Percentiles rank a stretch among this genome's conserved stretches.
phyloP scores from a whole-genome alignment of 2,329 filamentous ascomycete species.

The Neurospora sp. region DNA sequence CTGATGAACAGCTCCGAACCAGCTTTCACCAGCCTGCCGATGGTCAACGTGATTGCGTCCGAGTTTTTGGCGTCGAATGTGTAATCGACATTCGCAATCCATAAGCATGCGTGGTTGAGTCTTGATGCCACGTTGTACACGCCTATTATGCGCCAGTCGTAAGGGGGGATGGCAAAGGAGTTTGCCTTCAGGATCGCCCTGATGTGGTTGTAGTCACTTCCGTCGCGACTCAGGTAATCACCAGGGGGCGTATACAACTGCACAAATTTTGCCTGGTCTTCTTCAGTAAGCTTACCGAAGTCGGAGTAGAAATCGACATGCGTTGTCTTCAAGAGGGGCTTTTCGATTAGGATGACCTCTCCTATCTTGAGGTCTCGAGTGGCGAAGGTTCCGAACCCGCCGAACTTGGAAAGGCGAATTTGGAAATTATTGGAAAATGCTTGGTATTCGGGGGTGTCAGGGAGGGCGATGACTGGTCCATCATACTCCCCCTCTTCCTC shows the following conservation, averaged over 20 bases:
- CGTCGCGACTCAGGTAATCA: background rate
- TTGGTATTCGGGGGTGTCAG: background rate
- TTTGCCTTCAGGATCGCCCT: slow-evolving; percentile 36
- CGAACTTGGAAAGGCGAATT: slow-evolving; percentile 29
- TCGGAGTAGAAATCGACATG: slow-evolving; percentile 22
- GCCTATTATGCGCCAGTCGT: background rate
- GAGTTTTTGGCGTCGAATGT: slow-evolving; percentile 23
- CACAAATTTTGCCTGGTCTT: slow-evolving; percentile 24
- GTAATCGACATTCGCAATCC: slow-evolving; percentile 34
- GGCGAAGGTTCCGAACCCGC: slow-evolving; percentile 40
- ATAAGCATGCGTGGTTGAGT: slow-evolving; percentile 48
- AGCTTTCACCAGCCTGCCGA: slow-evolving; percentile 24
- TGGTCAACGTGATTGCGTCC: slow-evolving; percentile 31
- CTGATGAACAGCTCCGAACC: slow-evolving; percentile 43
- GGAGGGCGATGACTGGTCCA: background rate
- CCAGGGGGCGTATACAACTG: slow-evolving; percentile 28
- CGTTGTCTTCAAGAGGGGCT: slow-evolving; percentile 28
- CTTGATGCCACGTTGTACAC: slow-evolving; percentile 31
- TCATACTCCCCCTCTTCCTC: background rate
- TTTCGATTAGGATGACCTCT: slow-evolving; percentile 35
- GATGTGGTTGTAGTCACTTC: slow-evolving; percentile 16
- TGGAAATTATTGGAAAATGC: slow-evolving; percentile 23
- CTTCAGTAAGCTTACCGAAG: slow-evolving; percentile 25
- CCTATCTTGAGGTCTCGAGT: slow-evolving; percentile 25
- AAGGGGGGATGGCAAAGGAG: slow-evolving; percentile 26